Conservation (phyloP, 352 stramenopile species). For the Phytophthora uliginosa region DNA sequence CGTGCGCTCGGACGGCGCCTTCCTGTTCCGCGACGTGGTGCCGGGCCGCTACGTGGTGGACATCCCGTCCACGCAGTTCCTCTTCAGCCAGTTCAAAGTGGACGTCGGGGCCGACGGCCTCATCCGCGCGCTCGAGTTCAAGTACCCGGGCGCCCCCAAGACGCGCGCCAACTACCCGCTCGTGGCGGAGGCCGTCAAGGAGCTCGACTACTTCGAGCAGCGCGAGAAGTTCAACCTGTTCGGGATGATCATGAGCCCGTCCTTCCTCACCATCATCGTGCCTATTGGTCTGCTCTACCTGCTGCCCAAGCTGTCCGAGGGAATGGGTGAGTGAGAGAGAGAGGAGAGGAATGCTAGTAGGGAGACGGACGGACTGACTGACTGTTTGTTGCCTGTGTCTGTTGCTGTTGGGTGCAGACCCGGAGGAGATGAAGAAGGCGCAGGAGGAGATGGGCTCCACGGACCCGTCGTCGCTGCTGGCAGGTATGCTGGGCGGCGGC, state of each 20-base stretch:
- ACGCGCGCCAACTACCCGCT: slow-evolving; percentile 70
- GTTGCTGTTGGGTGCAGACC: slow-evolving; percentile 50
- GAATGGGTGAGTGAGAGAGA: slow-evolving; percentile 62
- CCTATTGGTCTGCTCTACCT: slow-evolving; percentile 85
- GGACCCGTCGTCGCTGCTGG: slow-evolving; percentile 75
- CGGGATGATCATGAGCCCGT: slow-evolving; percentile 81
- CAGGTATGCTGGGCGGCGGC: slow-evolving; percentile 79
- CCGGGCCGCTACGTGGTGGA: slow-evolving; percentile 82
- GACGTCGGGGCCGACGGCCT: slow-evolving; percentile 64
- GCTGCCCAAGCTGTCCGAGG: slow-evolving; percentile 82
- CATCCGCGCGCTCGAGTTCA: slow-evolving; percentile 80
- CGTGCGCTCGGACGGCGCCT: slow-evolving; percentile 69
- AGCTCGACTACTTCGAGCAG: slow-evolving; percentile 87
- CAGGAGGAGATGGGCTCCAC: slow-evolving; percentile 85
- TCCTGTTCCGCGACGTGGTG: slow-evolving; percentile 79
- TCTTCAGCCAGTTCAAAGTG: slow-evolving; percentile 84
- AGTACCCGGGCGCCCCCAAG: slow-evolving; percentile 82
- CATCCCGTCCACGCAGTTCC: slow-evolving; percentile 68
- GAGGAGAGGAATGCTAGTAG: neutral
- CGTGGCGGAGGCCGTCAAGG: slow-evolving; percentile 65
- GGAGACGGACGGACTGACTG: neutral
- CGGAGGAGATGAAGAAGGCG: slow-evolving; percentile 89
- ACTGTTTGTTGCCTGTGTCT: neutral
- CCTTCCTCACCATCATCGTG: slow-evolving; percentile 83
- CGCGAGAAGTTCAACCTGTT: slow-evolving; percentile 88